phyloP scores from a whole-genome alignment of 148 eudicot species.

The Agrostemma githago region DNA sequence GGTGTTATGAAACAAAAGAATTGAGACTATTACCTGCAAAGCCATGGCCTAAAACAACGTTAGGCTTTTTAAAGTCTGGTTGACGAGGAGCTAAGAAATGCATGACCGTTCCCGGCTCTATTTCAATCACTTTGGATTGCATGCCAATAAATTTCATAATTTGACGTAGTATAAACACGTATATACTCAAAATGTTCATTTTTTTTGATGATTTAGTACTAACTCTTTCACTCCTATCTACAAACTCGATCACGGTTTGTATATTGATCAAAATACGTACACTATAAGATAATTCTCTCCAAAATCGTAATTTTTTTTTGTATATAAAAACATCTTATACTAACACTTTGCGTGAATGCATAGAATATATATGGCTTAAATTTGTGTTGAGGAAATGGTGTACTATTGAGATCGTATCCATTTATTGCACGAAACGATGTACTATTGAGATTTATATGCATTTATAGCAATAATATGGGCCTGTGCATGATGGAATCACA shows the following conservation, averaged over 20 bases:
- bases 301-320: background rate
- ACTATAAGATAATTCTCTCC: background rate
- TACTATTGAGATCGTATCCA: too few relatives aligned
- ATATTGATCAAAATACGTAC: background rate
- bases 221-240: too few relatives aligned
- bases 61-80: constrained; percentile 23
- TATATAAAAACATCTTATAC: background rate
- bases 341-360: too few relatives aligned
- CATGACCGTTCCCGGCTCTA: constrained; percentile 38
- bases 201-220: constrained; percentile 3
- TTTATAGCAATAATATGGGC: too few relatives aligned
- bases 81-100: constrained; percentile 31
- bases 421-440: too few relatives aligned
- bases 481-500: too few relatives aligned
- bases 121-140: constrained; percentile 29
- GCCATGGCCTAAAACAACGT: constrained; percentile 27
- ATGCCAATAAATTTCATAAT: constrained; percentile 31
- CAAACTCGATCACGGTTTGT: too few relatives aligned
- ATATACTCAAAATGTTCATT: constrained; percentile 27
- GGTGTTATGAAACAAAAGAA: background rate
- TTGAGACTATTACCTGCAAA: constrained; percentile 28
- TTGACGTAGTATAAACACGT: constrained; percentile 21
- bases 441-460: too few relatives aligned
- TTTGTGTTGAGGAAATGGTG: too few relatives aligned
- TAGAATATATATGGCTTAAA: background rate